These are phyloP conservation scores for Tilletia walkeri DNA, from an alignment of 1,284 basidiomycete species.

Conservation along the genomic window DNA sequence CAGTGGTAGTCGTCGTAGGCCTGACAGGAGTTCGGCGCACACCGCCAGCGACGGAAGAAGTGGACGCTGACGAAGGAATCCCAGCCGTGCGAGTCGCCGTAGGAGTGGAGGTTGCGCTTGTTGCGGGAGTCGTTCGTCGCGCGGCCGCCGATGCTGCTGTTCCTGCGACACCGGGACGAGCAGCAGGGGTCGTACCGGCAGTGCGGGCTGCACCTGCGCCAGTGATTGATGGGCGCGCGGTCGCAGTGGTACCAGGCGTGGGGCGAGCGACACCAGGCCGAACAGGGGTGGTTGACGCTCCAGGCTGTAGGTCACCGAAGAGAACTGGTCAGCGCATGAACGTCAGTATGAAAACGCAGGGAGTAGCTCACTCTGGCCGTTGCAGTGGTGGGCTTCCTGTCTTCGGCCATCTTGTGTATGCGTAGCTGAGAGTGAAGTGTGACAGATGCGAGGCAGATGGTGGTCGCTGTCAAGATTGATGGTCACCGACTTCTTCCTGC, in stretches of 20 bases:
- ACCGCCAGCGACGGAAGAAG: slow-evolving; percentile 19
- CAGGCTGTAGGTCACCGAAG: not conserved
- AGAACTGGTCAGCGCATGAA: not conserved
- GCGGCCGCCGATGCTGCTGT: not conserved
- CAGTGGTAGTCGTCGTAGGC: slow-evolving; percentile 26
- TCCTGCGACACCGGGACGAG: slow-evolving; percentile 14
- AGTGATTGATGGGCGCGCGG: not conserved
- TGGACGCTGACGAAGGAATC: slow-evolving; percentile 12
- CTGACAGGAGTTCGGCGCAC: slow-evolving; percentile 21
- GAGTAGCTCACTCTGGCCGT: not conserved
- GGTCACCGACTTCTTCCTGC: too few relatives aligned
- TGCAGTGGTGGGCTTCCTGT: not conserved
- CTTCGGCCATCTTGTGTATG: slow-evolving; percentile 1
- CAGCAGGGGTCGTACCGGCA: slow-evolving; percentile 10
- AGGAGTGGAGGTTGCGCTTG: not conserved
- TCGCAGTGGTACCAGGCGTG: not conserved
- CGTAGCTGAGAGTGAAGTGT: not conserved
- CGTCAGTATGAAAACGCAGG: too few relatives aligned
- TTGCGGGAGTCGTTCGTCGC: slow-evolving; percentile 1
- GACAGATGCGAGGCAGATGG: not conserved
- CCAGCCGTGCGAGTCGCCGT: slow-evolving; percentile 22
- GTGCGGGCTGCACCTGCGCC: too few relatives aligned
- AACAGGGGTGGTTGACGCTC: too few relatives aligned
- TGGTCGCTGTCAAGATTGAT: not conserved
- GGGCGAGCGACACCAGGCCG: slow-evolving; percentile 11